Evolutionary conservation across 176 grass and related monocot species (phyloP), one percentile per base, ranked within the genome.

Genomic region (Lolium perenne): DNA sequence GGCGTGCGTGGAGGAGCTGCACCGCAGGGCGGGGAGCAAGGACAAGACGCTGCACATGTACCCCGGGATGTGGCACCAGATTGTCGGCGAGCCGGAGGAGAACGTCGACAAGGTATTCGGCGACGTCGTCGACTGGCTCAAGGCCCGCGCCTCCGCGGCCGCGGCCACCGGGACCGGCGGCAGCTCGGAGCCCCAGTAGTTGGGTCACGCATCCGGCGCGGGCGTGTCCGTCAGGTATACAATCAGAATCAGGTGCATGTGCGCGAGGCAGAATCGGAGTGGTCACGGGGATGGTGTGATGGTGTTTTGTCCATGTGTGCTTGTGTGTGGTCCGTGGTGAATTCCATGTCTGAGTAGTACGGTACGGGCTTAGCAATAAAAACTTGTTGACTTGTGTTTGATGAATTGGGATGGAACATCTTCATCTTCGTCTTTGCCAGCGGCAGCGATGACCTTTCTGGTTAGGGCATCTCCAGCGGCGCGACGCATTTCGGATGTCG

Each of bases 51-150:
- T 98, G 3, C 75, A 72, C 9, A 69, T 98, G 3, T 93, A 93
- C 85, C 93, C 95, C 1, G 95, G 54, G 21, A 95, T 98, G 93
- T 95, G 95, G 95, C 95, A 95, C 83, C 93, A 95, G 91, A 78
- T 98, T 6, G n/a, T 98, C 74, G 95, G 91, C 60, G 95, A 98
- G 85, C 85, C 93, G 2, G 91, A 98, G 15, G 91, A 98, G 83
- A 88, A 86, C 72, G 47, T 75, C 7, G 72, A 75, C 47, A 17
- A 75, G 72, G 72, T 75, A 22, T 75, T 75, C 72, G 72, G 22
- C 7, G 47, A 75, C 72, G 47, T 75, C 47, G 22, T 75, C 72
- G 47, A 32, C 45, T 74, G 95, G 95, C 85, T 97, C 73, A 91
- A 82, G 63, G 54, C 69, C 20, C 87, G 84, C 71, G 60, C 83